These are phyloP conservation scores for Thinopyrum elongatum DNA, from an alignment of 176 grass and related monocot species.

Conservation along the genomic window DNA sequence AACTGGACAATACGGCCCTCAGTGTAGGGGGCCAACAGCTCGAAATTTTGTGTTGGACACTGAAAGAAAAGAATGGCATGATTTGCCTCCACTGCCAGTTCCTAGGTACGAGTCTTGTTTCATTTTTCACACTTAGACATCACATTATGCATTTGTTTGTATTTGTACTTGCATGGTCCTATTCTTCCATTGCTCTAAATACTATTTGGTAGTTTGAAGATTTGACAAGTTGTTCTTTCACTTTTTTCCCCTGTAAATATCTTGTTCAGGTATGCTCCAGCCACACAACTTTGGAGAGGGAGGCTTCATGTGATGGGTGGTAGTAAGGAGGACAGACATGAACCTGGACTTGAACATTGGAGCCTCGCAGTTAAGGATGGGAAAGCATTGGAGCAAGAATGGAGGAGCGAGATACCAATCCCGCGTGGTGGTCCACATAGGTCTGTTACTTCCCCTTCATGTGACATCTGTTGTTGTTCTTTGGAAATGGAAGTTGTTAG, in stretches of 20 bases:
- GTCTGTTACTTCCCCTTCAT: conserved; percentile 38
- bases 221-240: neutral
- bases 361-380: conserved; percentile 87
- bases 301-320: conserved; percentile 98
- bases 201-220: conserved; percentile 4
- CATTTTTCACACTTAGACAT: neutral
- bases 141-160: neutral
- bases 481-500: conserved; percentile 13
- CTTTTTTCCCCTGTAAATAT: conserved; percentile 4
- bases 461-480: conserved; percentile 18
- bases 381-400: conserved; percentile 81
- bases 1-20: conserved; percentile 87
- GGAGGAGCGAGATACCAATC: conserved; percentile 81
- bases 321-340: conserved; percentile 97
- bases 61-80: conserved; percentile 75
- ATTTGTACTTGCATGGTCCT: conserved; percentile 18
- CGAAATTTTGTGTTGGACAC: conserved; percentile 92
- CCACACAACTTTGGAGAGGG: conserved; percentile 95
- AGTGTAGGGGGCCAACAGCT: conserved; percentile 94
- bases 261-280: conserved; percentile 85
- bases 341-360: conserved; percentile 90
- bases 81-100: conserved; percentile 79
- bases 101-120: conserved; percentile 60
- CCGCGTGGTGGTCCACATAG: conserved; percentile 93
- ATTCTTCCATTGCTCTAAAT: neutral